A percentile compares a stretch with the other conserved stretches of the same genome.
These are phyloP conservation scores for Trametes villosa DNA, from an alignment of 768 basidiomycete species.

Conservation along the genomic window DNA sequence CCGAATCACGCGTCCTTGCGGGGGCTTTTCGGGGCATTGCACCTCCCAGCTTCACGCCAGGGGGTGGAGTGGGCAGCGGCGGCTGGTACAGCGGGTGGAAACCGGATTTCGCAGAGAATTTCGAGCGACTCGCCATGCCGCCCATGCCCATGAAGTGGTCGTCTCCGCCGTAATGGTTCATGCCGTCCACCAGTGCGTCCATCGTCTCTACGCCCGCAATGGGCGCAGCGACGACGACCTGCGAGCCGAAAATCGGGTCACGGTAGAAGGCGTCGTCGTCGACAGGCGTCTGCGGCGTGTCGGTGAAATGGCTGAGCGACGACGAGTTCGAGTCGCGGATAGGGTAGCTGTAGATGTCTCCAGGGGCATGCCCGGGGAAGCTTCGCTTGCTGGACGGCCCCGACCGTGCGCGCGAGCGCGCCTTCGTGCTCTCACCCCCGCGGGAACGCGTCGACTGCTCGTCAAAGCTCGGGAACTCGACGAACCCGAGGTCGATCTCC, in stretches of 20 bases:
- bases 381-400: slow-evolving; percentile 15
- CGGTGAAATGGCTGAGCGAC: slow-evolving; percentile 64
- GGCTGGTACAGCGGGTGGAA: slow-evolving; percentile 83
- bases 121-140: slow-evolving; percentile 50
- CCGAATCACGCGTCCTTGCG: slow-evolving; percentile 47
- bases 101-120: slow-evolving; percentile 55
- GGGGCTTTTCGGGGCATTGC: slow-evolving; percentile 35
- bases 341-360: slow-evolving; percentile 35
- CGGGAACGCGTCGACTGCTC: slow-evolving; percentile 11
- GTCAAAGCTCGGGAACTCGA: slow-evolving; percentile 22
- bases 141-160: slow-evolving; percentile 48
- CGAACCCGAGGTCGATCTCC: slow-evolving; percentile 15
- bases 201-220: slow-evolving; percentile 81
- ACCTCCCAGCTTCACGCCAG: slow-evolving; percentile 71
- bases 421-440: slow-evolving; percentile 11
- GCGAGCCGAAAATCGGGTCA: slow-evolving; percentile 31
- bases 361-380: slow-evolving; percentile 10
- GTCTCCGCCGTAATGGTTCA: slow-evolving; percentile 73
- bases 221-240: slow-evolving; percentile 75
- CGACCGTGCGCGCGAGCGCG: slow-evolving; percentile 22
- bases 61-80: slow-evolving; percentile 82
- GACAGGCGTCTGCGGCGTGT: slow-evolving; percentile 72
- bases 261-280: slow-evolving; percentile 44
- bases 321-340: slow-evolving; percentile 69
- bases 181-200: slow-evolving; percentile 88